phyloP scores from a whole-genome alignment of 2,329 filamentous ascomycete species.

The Trichophyton mentagrophytes region DNA sequence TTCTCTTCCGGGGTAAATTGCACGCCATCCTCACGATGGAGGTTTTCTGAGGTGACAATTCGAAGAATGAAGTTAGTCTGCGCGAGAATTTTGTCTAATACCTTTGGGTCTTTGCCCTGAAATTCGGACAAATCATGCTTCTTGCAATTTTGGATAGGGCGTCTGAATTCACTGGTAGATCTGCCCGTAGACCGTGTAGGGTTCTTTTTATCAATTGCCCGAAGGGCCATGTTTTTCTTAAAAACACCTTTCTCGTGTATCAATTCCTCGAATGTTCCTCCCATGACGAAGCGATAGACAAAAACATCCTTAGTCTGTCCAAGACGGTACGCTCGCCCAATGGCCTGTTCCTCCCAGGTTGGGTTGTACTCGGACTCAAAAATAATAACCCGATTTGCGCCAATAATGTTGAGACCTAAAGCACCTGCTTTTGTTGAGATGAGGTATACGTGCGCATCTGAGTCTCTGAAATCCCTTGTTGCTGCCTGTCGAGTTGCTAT shows the following conservation, averaged over 20 bases:
- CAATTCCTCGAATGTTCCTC: conserved; percentile 65
- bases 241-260: conserved; percentile 64
- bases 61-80: conserved; percentile 20
- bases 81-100: conserved; percentile 46
- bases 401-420: conserved; percentile 68
- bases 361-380: conserved; percentile 78
- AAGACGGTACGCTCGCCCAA: conserved; percentile 74
- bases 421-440: conserved; percentile 78
- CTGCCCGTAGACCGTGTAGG: conserved; percentile 53
- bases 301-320: conserved; percentile 69
- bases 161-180: conserved; percentile 44
- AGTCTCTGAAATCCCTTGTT: conserved; percentile 56
- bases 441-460: conserved; percentile 50
- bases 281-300: conserved; percentile 69
- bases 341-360: conserved; percentile 68
- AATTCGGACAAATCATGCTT: conserved; percentile 43
- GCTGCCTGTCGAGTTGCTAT: conserved; percentile 47
- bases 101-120: conserved; percentile 45
- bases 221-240: conserved; percentile 66
- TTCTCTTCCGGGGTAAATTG: conserved; percentile 44
- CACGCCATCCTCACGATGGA: conserved; percentile 57
- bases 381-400: conserved; percentile 75
- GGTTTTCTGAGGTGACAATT: conserved; percentile 58
- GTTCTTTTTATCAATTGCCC: conserved; percentile 75
- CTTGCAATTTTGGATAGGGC: conserved; percentile 40